Base-by-base conservation (phyloP, 2,329 filamentous ascomycete genomes). In the Xylariaceae sp. region DNA sequence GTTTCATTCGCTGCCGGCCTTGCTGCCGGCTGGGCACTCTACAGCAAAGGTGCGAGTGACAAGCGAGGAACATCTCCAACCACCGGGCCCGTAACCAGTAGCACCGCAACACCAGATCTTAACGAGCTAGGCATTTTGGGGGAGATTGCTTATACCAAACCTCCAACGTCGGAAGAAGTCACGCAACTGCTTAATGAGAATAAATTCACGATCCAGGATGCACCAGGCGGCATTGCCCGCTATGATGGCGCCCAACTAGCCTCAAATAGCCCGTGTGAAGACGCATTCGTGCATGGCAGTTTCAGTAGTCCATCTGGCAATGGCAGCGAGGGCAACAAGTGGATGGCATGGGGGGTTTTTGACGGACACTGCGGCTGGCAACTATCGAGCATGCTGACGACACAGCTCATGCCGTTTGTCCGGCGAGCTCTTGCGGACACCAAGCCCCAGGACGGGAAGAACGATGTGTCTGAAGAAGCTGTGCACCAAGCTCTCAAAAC, bases 351-450 rank as follows among this genome's bases (percentile, higher is more conserved):
- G 68, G 68, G 64, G 4, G 64, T 72, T 18, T 72, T 72, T 35
- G 70, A 73, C 45, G 70, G 70, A 0, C 70, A 73, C 47, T 67
- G 65, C 37, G 70, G 70, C 21, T 72, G 69, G 68, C 70, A 72
- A 52, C 57, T 67, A 18, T 70, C 70, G 5, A 54, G 68, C 16
- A 52, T 70, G 2, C 61, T 72, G 0, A 64, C 66, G 24, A 62
- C 62, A 16, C 60, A 71, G 35, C 56, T 72, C 0, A 55, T 72
- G 36, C 66, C 66, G 1, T 65, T 56, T 37, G 69, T 72, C 3
- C 65, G 65, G 15, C 58, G 60, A n/a, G 59, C 64, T 9, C 62
- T 70, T 3, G 43, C 21, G 2, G 50, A 61, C 11, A 53, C 49
- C n/a, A 55, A 59, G 40, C 45, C 56, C 15, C 30, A 56, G n/a